Percentiles rank a stretch among this genome's conserved stretches.
phyloP scores from a whole-genome alignment of 2,329 filamentous ascomycete genomes.

The Arthroderma sp. region DNA sequence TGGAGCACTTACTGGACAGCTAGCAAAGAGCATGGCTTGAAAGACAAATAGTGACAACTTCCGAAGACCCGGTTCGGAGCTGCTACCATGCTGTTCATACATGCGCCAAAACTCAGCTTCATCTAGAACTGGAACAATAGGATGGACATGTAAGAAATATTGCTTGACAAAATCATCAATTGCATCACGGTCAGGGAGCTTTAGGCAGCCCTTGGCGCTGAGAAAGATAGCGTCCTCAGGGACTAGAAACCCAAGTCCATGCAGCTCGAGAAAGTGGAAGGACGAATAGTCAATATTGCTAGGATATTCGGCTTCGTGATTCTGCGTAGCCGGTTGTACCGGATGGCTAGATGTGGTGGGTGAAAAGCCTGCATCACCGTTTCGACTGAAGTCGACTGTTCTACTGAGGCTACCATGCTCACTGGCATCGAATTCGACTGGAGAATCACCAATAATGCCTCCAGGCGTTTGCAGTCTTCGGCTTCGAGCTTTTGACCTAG shows the following conservation, averaged over 20 bases:
- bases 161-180: conserved; percentile 36
- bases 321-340: not conserved
- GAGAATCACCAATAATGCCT: not conserved
- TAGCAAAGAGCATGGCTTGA: conserved; percentile 20
- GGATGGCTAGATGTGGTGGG: conserved; percentile 1
- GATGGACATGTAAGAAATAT: conserved; percentile 22
- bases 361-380: conserved; percentile 3
- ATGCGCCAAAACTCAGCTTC: conserved; percentile 35
- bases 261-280: conserved; percentile 14
- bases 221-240: conserved; percentile 38
- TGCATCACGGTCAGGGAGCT: conserved; percentile 29
- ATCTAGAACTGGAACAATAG: conserved; percentile 18
- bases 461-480: not conserved
- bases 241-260: conserved; percentile 11
- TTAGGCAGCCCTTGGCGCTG: conserved; percentile 35
- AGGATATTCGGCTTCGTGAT: conserved; percentile 18
- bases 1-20: conserved; percentile 27
- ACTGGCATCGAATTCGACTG: not conserved
- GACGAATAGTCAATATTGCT: conserved; percentile 25
- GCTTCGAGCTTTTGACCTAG: not conserved
- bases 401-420: not conserved
- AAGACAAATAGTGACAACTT: conserved; percentile 20
- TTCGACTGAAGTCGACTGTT: not conserved
- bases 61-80: not conserved
- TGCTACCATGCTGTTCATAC: conserved; percentile 5